Evolutionary conservation across 345 rosid species (phyloP).

Genomic region (Geranium brycei): DNA sequence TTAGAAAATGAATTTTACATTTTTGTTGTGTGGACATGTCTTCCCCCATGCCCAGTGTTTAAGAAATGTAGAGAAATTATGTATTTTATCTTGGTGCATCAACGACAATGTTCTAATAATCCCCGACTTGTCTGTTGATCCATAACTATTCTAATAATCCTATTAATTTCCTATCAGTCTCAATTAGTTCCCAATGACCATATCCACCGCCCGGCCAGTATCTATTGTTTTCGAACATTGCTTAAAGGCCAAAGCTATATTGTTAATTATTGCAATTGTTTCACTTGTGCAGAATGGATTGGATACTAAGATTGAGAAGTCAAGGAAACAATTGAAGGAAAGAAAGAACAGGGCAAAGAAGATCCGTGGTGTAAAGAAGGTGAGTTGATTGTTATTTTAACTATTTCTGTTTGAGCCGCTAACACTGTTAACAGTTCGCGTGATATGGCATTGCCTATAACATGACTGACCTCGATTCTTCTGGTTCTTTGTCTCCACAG

Average conservation of each 20-base stretch:
- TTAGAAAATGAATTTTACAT: too few relatives aligned
- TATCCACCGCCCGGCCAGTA: too few relatives aligned
- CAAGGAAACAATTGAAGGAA: conserved; percentile 93
- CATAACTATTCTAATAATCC: too few relatives aligned
- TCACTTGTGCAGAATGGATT: conserved; percentile 64
- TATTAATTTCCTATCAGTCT: too few relatives aligned
- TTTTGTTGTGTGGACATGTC: too few relatives aligned
- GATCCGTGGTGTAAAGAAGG: conserved; percentile 97
- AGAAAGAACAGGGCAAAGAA: conserved; percentile 93
- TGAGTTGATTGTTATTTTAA: conserved; percentile 7
- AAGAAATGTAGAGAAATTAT: too few relatives aligned
- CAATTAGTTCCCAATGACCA: too few relatives aligned
- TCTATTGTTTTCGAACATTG: too few relatives aligned
- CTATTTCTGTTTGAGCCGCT: background rate
- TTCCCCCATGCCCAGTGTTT: too few relatives aligned
- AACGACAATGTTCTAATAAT: too few relatives aligned
- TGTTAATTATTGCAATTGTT: background rate
- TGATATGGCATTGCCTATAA: background rate
- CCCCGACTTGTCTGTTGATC: too few relatives aligned
- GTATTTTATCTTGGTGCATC: too few relatives aligned
- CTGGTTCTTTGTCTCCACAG: conserved; percentile 22
- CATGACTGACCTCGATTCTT: background rate
- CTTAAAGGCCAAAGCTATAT: background rate
- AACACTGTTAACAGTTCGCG: background rate
- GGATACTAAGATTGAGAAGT: conserved; percentile 79